phyloP scores from a whole-genome alignment of 2,329 filamentous ascomycete genomes.

The Monosporascus sp. region DNA sequence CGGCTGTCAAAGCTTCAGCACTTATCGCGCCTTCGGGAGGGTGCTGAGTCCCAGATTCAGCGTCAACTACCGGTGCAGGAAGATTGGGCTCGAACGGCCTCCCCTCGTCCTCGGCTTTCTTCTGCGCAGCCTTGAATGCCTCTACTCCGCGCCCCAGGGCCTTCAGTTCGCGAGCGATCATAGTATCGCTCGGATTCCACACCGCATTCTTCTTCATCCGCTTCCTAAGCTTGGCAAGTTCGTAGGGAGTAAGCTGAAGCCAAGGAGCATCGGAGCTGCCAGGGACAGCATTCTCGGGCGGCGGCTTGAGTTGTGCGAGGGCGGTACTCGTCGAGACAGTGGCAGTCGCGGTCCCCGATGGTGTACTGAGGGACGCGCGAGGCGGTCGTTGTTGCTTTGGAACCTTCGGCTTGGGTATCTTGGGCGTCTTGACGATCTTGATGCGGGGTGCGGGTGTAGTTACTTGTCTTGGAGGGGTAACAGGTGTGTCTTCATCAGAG shows the following conservation, averaged over 20 bases:
- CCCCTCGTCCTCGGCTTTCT: conserved; percentile 61
- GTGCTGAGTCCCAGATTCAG: conserved; percentile 45
- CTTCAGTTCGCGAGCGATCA: conserved; percentile 76
- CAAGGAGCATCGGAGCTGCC: conserved; percentile 59
- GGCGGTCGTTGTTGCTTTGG: conserved; percentile 24
- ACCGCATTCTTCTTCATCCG: conserved; percentile 89
- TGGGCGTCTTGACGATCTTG: conserved; percentile 43
- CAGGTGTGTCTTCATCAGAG: conserved; percentile 45
- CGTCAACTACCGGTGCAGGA: conserved; percentile 39
- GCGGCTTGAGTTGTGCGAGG: conserved; percentile 45
- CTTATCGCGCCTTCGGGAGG: conserved; percentile 57
- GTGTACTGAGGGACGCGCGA: conserved; percentile 23
- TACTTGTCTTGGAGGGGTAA: conserved; percentile 32
- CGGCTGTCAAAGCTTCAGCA: conserved; percentile 48
- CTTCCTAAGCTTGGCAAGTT: conserved; percentile 67
- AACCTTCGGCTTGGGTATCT: conserved; percentile 39
- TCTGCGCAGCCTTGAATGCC: conserved; percentile 56
- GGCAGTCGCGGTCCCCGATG: conserved; percentile 35
- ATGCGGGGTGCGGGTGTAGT: conserved; percentile 39
- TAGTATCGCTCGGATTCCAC: conserved; percentile 79
- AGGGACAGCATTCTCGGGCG: conserved; percentile 53
- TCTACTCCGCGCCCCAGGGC: conserved; percentile 62
- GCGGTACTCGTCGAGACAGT: conserved; percentile 36
- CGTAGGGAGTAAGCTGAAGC: conserved; percentile 60
- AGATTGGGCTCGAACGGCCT: conserved; percentile 49